These are phyloP conservation scores for Venturia aucupariae DNA, from an alignment of 2,329 filamentous ascomycete species.

Conservation along the genomic window DNA sequence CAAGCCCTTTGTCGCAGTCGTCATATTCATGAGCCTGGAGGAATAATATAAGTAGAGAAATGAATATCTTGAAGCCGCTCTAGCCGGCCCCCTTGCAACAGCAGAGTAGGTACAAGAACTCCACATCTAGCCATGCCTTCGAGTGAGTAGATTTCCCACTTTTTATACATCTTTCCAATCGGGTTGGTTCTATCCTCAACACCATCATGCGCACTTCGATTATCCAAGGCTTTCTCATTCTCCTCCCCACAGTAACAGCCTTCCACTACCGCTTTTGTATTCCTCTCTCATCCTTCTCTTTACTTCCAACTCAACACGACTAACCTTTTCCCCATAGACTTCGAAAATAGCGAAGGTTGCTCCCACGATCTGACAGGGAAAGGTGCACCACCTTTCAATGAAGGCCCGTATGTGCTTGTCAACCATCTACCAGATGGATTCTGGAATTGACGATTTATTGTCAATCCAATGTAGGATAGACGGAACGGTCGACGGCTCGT, in stretches of 20 bases:
- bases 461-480: background rate
- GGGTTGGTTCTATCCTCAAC: too few species aligned
- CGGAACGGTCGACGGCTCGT: background rate
- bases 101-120: too few species aligned
- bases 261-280: slow-evolving; percentile 4
- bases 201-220: background rate
- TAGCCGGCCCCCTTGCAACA: too few species aligned
- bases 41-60: too few species aligned
- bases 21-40: too few species aligned
- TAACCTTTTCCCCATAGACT: too few species aligned
- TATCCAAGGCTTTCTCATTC: background rate
- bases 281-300: background rate
- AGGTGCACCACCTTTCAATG: background rate
- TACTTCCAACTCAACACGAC: background rate
- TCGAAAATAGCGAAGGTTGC: background rate
- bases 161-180: too few species aligned
- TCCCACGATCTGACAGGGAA: background rate
- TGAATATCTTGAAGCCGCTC: too few species aligned
- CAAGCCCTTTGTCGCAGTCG: too few species aligned
- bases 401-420: background rate
- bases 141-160: too few species aligned
- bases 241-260: background rate
- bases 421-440: background rate
- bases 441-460: too few species aligned
- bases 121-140: too few species aligned